Base-by-base conservation (phyloP, 2,329 filamentous ascomycete species). In the Sclerotinia trifoliorum region DNA sequence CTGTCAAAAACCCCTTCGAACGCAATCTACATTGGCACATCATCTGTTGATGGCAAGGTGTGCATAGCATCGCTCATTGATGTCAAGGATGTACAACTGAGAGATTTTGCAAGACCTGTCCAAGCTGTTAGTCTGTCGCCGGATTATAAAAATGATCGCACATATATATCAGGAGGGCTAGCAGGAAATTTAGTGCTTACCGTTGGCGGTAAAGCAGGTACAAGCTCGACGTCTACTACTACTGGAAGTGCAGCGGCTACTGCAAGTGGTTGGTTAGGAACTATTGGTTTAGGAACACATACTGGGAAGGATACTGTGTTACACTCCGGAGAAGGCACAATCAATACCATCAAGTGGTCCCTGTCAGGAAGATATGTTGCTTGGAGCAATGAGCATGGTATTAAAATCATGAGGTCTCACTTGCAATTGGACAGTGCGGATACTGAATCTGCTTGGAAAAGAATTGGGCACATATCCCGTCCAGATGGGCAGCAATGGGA, bases 381-480 rank as follows among this genome's bases (percentile, higher is more conserved):
- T 0, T 99, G 95, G 95, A 85, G 96, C 52, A 99, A 98, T 75
- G 95, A 99, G 79, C 90, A 96, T 75, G 95, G 95, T 5, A 96
- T 98, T 77, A 97, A 97, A 78, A 95, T 99, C 70, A 98, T 98
- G 94, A 88, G 95, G 49, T 93, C 93, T 5, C 92, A 95, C 77
- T 77, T 96, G 26, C 88, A 94, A 73, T 83, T 97, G 6, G 92
- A 96, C 7, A 88, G 83, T 71, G 84, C 85, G 17, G 90, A 96
- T 75, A 81, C 85, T 1, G 94, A 97, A 21, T 89, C 90, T 72
- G 92, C 94, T 2, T 99, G 96, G 96, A 96, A 95, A 79, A 86
- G 94, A 13, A 92, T 99, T 71, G 94, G 92, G 32, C 94, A 98
- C 77, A 90, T 96, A 70, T 93, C 96, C 76, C 87, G 93, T 55